Base-by-base conservation (phyloP, 306 rosid genomes). In the Prosopis cineraria region DNA sequence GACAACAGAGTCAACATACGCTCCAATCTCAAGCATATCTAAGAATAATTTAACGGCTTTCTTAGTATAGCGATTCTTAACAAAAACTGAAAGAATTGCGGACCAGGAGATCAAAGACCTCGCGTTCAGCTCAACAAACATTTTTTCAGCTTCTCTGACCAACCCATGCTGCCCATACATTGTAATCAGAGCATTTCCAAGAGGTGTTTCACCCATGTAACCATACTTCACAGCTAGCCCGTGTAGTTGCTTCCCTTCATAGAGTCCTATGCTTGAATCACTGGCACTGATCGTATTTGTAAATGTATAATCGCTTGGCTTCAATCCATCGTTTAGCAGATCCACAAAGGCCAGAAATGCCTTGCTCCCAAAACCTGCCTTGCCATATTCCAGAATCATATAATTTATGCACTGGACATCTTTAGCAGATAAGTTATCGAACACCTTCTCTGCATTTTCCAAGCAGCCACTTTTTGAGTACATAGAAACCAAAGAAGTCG, bases 311-410 rank as follows among this genome's bases (percentile, higher is more conserved):
- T 78, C 81, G 56, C 39, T 80, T 10, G 87, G 88, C 53, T 29
- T 72, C 72, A 84, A 68, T 60, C 85, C 87, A 82, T 74, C 78
- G 6, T 80, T 60, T n/a, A 88, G 41, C 76, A 86, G 72, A 48
- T 86, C 75, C 24, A 67, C 60, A 68, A 88, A 80, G 50, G 76
- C 72, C 72, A 47, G 30, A 67, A 84, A 53, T 19, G 87, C 84
- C 73, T 84, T 84, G 22, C 70, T 72, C 29, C 82, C 88, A 64
- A 68, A 77, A 24, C 85, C 79, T 12, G 74, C 88, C 74, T 82
- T 88, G 29, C 85, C 88, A 77, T 85, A 85, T 77, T 85, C 87
- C 70, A 85, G 78, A 52, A 86, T 82, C 88, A 86, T 84, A 86
- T 70, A 84, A 84, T 86, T 88, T 39, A 86, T 71, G 82, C 85